A percentile compares a stretch with the other conserved stretches of the same genome.
These are phyloP conservation scores for Ophiostoma australiae DNA, from an alignment of 2,329 filamentous ascomycete species.

Conservation along the genomic window DNA sequence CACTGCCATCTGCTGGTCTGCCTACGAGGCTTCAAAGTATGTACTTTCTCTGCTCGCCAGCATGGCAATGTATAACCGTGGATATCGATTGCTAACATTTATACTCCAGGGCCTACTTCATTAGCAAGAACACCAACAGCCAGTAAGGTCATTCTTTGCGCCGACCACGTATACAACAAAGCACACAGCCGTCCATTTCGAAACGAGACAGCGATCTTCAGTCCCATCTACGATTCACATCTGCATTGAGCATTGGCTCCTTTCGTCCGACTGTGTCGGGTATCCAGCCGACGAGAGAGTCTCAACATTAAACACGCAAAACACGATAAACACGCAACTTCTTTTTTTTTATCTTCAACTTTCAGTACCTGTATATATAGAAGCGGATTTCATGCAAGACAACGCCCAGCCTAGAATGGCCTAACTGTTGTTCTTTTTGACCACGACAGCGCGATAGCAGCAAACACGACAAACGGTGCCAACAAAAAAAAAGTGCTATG, in stretches of 20 bases:
- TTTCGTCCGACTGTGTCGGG: neutral
- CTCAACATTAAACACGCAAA: neutral
- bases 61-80: too few species aligned
- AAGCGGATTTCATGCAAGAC: neutral
- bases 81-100: neutral
- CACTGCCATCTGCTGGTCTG: constrained; percentile 98
- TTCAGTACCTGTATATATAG: neutral
- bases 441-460: neutral
- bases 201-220: constrained; percentile 9
- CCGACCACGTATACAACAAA: neutral
- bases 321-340: neutral
- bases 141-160: constrained; percentile 5
- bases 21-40: constrained; percentile 64
- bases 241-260: neutral
- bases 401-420: neutral
- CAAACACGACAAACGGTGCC: neutral
- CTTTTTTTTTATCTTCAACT: neutral
- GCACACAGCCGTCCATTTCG: neutral
- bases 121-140: constrained; percentile 32
- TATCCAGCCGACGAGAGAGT: neutral
- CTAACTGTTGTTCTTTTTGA: neutral
- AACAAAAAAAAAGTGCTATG: constrained; percentile 1
- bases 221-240: neutral
- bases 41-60: neutral
- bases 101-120: constrained; percentile 53